Percentiles rank a stretch among this genome's conserved stretches.
phyloP scores from a whole-genome alignment of 495 filamentous ascomycete species.

The Chaetomium fimeti region DNA sequence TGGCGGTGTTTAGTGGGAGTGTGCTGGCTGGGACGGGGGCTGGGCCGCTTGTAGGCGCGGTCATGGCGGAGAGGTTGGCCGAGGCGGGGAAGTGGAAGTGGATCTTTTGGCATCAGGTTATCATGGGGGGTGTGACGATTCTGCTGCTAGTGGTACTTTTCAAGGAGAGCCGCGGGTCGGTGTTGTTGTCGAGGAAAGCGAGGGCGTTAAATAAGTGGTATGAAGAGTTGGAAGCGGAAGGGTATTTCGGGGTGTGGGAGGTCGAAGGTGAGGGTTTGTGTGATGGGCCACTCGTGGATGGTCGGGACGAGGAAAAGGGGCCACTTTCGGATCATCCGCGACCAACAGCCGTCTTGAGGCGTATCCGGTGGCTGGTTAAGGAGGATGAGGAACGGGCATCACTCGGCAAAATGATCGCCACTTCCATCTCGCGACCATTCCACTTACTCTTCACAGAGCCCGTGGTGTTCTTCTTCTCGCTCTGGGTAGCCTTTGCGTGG shows the following conservation, averaged over 20 bases:
- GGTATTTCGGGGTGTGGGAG: slow-evolving; percentile 59
- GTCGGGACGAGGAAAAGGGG: slow-evolving; percentile 32
- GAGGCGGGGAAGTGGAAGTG: slow-evolving; percentile 64
- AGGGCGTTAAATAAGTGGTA: slow-evolving; percentile 75
- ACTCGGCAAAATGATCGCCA: slow-evolving; percentile 66
- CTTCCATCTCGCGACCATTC: slow-evolving; percentile 79
- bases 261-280: neutral
- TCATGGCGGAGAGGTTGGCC: slow-evolving; percentile 59
- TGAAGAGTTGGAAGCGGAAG: slow-evolving; percentile 63
- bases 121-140: slow-evolving; percentile 64
- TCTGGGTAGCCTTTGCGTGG: slow-evolving; percentile 91
- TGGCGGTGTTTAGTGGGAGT: slow-evolving; percentile 77
- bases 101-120: slow-evolving; percentile 86
- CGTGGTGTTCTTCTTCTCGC: slow-evolving; percentile 90
- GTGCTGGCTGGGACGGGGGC: slow-evolving; percentile 80
- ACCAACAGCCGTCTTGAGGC: slow-evolving; percentile 39
- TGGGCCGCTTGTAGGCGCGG: slow-evolving; percentile 70
- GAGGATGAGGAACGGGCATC: slow-evolving; percentile 77
- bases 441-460: slow-evolving; percentile 85
- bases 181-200: slow-evolving; percentile 78
- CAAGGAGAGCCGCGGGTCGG: slow-evolving; percentile 79
- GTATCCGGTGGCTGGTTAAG: slow-evolving; percentile 82
- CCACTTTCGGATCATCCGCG: neutral
- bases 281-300: neutral
- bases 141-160: slow-evolving; percentile 63